Evolutionary conservation across 176 grass and related monocot species (phyloP), one percentile per base, ranked within the genome.

Genomic region (Aechmea fasciata): DNA sequence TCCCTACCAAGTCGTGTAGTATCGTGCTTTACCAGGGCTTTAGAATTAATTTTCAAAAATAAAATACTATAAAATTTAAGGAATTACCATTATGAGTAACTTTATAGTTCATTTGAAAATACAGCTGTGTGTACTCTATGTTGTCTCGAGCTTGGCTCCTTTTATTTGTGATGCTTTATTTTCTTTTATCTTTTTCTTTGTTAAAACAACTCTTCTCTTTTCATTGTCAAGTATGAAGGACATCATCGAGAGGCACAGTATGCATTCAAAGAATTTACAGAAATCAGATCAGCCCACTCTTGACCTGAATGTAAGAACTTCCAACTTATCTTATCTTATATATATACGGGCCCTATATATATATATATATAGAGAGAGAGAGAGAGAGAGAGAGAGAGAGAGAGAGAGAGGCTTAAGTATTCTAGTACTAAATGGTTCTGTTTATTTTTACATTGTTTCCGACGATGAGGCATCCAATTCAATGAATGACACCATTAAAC

Each of bases 281-380:
- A 84, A 85, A 71, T 52, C 87, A 67, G 67, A 85, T 41, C 72
- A 82, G 54, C 65, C 22, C 13, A 66, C 79, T 29, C 57, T 96
- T 83, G 87, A 91, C 73, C 80, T 96, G 80, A 96, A 96, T 81
- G 91, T 96, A 91, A 87, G 87, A 70, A 11, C 73, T 51, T 13
- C 11, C 14, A 50, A 57, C 11, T 53, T 23, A 3, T 72, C 55
- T 23, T 23, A n/a, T n/a, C n/a, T n/a, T n/a, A n/a, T n/a, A n/a
- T n/a, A n/a, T n/a, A n/a, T n/a, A n/a, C n/a, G n/a, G n/a, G n/a
- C n/a, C n/a, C 22, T 23, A 10, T 72, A 13, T 51, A 63, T 49
- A 69, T 22, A 69, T 82, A n/a, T 65, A 49, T 50, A 49, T 67
- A 10, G 69, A 13, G 47, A 63, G 26, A 69, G 15, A 73, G 79